Evolutionary conservation across 441 rosid genomes (phyloP).

Genomic region (Capsella rubella): DNA sequence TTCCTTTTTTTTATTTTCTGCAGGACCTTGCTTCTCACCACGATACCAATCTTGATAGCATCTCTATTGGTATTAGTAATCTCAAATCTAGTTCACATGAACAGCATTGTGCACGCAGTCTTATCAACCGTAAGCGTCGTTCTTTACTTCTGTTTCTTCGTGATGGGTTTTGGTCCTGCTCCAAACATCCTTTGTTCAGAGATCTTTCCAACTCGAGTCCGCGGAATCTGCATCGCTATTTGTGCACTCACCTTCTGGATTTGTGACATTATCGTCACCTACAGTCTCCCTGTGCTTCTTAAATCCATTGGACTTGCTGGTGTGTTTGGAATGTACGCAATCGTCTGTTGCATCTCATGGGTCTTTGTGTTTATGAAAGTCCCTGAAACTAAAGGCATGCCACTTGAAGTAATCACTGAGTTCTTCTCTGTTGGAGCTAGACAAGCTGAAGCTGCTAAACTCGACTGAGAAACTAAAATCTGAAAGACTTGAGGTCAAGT

Average conservation of each 20-base stretch:
- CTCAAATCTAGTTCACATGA: constrained; percentile 54
- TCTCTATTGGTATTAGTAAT: constrained; percentile 71
- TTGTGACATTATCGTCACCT: constrained; percentile 79
- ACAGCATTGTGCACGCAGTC: constrained; percentile 64
- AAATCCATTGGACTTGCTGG: constrained; percentile 82
- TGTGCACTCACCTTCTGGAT: constrained; percentile 91
- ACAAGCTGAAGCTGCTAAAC: constrained; percentile 64
- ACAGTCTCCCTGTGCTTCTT: constrained; percentile 72
- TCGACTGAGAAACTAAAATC: constrained; percentile 48
- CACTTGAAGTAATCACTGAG: constrained; percentile 94
- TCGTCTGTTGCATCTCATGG: constrained; percentile 69
- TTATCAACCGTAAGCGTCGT: constrained; percentile 81
- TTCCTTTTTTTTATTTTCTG: constrained; percentile 7
- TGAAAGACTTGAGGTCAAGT: constrained; percentile 30
- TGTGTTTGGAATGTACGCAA: constrained; percentile 74
- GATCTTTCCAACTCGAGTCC: constrained; percentile 98
- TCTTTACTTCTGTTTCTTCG: constrained; percentile 91
- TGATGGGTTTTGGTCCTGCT: constrained; percentile 91
- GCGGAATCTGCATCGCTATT: constrained; percentile 93
- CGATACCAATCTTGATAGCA: constrained; percentile 76
- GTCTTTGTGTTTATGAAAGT: constrained; percentile 83
- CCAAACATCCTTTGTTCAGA: constrained; percentile 96
- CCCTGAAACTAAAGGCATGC: constrained; percentile 99
- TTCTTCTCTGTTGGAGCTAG: constrained; percentile 90
- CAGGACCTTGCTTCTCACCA: constrained; percentile 83